Base-by-base conservation (phyloP, 2,329 filamentous ascomycete genomes). In the Alternaria atra region DNA sequence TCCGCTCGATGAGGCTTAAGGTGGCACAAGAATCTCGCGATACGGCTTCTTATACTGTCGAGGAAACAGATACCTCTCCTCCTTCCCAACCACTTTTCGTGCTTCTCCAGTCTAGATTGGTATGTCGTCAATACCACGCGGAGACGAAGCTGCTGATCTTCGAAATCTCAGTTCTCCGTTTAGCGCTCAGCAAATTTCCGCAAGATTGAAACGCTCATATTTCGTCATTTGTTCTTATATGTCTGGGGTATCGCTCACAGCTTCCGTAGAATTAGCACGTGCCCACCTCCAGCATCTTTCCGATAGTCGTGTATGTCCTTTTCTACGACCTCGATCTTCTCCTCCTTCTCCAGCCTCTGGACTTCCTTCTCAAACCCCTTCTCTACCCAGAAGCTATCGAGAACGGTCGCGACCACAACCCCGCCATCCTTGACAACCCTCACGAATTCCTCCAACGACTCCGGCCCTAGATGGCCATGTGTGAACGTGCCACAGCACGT, bases 401-500 rank as follows among this genome's bases (percentile, higher is more conserved):
- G 73, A 5, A 87, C 78, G 1, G 84, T 87, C 2, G 83, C 83
- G 34, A 85, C 82, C 25, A 87, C 71, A 35, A 84, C 67, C 1
- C 85, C 85, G 5, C 77, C 78, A 10, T 66, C 76, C 73, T 82
- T 84, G 30, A 81, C 76, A 4, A 87, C 70, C 9, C 85, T 76
- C 25, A 84, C 76, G 50, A 87, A 82, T 67, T 87, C 85, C 23
- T 77, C 71, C 40, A 87, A 66, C 2, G 74, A 74, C 43, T 76
- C 72, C 0, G 85, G 84, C 1, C 85, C 85, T 35, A 87, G 82
- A 63, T 87, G 85, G 10, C 84, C 84, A 54, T 82, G 79, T 0
- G 86, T 87, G 61, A 87, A 81, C 3, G 84, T 87, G 27, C 85
- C 85, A 25, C 83, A 81, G 73, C 85, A 87, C 1, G 81, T 80